Evolutionary conservation across 495 filamentous ascomycete genomes (phyloP).

Genomic region (Penicillium odoratum): DNA sequence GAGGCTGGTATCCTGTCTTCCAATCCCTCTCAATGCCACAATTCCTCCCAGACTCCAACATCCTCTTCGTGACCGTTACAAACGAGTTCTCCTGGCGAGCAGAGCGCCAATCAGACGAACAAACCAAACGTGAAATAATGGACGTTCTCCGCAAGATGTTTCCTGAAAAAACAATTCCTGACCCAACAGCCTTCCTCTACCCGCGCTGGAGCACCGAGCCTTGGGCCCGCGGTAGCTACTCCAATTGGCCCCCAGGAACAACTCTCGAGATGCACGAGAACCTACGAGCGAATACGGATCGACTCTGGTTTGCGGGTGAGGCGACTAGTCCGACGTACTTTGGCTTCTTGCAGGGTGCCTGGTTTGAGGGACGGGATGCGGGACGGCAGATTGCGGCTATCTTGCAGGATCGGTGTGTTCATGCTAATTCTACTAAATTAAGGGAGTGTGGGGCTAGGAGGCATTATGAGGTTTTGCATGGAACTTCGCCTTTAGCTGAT

Average conservation of each 20-base stretch:
- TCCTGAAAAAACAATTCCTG: constrained; percentile 57
- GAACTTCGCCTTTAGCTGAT: constrained; percentile 19
- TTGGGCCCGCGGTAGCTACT: constrained; percentile 71
- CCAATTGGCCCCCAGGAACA: constrained; percentile 70
- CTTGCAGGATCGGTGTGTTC: constrained; percentile 12
- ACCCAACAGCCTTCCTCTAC: constrained; percentile 67
- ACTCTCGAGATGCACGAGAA: constrained; percentile 72
- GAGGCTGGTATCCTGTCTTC: constrained; percentile 72
- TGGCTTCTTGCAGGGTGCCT: constrained; percentile 72
- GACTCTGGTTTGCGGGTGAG: constrained; percentile 72
- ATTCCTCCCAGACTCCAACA: constrained; percentile 64
- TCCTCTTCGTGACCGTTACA: constrained; percentile 70
- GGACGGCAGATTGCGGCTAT: constrained; percentile 53
- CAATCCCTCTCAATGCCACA: constrained; percentile 62
- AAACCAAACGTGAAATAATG: constrained; percentile 62
- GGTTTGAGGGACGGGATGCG: constrained; percentile 60
- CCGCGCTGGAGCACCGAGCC: constrained; percentile 67
- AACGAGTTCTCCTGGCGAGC: constrained; percentile 59
- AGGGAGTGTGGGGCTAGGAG: constrained; percentile 15
- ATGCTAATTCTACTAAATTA: constrained; percentile 8
- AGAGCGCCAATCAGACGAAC: constrained; percentile 62
- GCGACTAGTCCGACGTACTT: constrained; percentile 68
- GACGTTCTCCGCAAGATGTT: constrained; percentile 69
- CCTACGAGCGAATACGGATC: constrained; percentile 64
- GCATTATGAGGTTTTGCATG: constrained; percentile 17